Conservation (phyloP, 2,329 filamentous ascomycete species). For the Aspergillus fischeri region DNA sequence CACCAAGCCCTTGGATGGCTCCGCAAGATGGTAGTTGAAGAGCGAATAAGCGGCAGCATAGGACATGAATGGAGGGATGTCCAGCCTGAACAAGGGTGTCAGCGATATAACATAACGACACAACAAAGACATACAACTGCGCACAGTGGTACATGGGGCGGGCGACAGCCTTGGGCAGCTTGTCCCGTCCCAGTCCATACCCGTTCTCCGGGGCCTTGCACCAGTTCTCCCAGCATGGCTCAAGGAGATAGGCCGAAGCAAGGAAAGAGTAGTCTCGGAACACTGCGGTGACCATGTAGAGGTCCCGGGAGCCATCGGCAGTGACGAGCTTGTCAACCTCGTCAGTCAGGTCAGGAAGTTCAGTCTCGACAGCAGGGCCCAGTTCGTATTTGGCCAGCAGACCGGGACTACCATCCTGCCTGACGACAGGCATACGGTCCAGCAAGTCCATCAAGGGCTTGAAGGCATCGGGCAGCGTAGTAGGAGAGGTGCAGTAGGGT, state of each 20-base stretch:
- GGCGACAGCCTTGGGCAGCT: slow-evolving; percentile 70
- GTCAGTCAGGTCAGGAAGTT: slow-evolving; percentile 71
- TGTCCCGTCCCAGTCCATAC: slow-evolving; percentile 73
- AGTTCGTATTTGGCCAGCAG: slow-evolving; percentile 71
- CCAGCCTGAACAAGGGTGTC: slow-evolving; percentile 43
- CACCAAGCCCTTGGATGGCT: slow-evolving; percentile 50
- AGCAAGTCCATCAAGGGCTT: slow-evolving; percentile 67
- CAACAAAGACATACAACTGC: slow-evolving; percentile 65
- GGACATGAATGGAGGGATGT: slow-evolving; percentile 91
- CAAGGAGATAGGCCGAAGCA: slow-evolving; percentile 81
- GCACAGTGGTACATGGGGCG: slow-evolving; percentile 78
- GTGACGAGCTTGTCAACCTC: slow-evolving; percentile 63
- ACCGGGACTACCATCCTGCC: slow-evolving; percentile 66
- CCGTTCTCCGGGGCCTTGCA: slow-evolving; percentile 55
- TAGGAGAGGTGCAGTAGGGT: slow-evolving; percentile 37
- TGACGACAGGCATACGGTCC: slow-evolving; percentile 74
- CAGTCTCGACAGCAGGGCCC: slow-evolving; percentile 68
- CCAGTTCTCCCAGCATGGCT: slow-evolving; percentile 80
- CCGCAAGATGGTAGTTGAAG: slow-evolving; percentile 61
- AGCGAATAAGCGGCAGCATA: slow-evolving; percentile 63
- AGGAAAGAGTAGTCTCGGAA: slow-evolving; percentile 92
- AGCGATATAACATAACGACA: slow-evolving; percentile 10
- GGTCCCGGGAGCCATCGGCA: slow-evolving; percentile 55
- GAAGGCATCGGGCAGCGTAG: slow-evolving; percentile 67
- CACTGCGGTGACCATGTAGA: slow-evolving; percentile 76